Conservation (phyloP, 2,329 filamentous ascomycete species). For the Beauveria medogensis region DNA sequence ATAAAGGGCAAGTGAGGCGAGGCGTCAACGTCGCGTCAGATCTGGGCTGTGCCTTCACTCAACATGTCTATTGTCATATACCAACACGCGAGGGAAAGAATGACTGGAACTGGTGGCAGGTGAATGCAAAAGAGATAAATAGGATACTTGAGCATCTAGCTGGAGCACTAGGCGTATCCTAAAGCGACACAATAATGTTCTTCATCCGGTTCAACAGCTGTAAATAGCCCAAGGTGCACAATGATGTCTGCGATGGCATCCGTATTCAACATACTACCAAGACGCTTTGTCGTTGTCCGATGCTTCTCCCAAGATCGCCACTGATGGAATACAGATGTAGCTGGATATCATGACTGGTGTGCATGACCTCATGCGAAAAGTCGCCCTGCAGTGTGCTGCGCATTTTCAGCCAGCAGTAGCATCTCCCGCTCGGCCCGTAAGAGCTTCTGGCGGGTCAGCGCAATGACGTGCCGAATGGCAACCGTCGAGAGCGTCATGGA, state of each 20-base stretch:
- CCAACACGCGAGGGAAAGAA: neutral
- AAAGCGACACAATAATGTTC: neutral
- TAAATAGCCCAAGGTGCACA: neutral
- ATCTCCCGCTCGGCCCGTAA: conserved; percentile 1
- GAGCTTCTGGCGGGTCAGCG: neutral
- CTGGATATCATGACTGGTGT: conserved; percentile 2
- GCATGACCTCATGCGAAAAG: neutral
- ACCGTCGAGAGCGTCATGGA: conserved; percentile 4
- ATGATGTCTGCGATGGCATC: neutral
- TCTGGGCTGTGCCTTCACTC: neutral
- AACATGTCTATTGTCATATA: neutral
- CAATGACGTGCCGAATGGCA: conserved; percentile 3
- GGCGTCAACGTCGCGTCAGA: neutral
- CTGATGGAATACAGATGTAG: conserved; percentile 3
- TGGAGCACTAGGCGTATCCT: neutral
- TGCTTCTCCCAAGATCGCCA: conserved; percentile 1
- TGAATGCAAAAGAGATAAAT: neutral
- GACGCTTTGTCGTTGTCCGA: neutral
- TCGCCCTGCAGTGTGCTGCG: neutral
- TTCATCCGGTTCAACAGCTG: neutral
- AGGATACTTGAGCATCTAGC: neutral
- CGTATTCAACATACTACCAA: neutral
- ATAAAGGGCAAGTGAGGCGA: neutral
- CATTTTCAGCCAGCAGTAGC: neutral
- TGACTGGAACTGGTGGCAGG: neutral